Evolutionary conservation across 192 early-diverging fungal species (phyloP).

Genomic region (Backusella macrospora): DNA sequence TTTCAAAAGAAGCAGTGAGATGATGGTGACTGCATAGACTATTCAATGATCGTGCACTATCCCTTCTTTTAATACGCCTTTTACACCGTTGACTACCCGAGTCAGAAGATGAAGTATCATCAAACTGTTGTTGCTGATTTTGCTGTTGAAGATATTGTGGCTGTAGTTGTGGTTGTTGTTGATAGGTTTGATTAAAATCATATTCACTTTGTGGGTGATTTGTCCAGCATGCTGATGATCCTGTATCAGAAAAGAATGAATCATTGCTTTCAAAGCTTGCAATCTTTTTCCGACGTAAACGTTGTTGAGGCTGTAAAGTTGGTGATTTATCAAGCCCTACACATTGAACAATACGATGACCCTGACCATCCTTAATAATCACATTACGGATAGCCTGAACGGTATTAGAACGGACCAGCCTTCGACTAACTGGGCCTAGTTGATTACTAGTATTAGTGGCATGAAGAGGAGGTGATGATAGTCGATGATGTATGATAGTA

Average conservation of each 20-base stretch:
- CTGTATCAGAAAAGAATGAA: neutral
- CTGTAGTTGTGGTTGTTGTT: neutral
- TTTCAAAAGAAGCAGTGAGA: neutral
- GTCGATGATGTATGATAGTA: constrained; percentile 2
- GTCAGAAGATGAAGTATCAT: constrained; percentile 19
- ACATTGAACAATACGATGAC: constrained; percentile 20
- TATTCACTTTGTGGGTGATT: neutral
- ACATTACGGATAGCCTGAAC: constrained; percentile 7
- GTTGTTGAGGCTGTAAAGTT: neutral
- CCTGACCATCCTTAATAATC: constrained; percentile 19
- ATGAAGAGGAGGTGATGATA: neutral
- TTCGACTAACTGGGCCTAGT: neutral
- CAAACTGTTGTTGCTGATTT: neutral
- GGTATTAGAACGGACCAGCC: constrained; percentile 15
- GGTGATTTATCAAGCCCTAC: constrained; percentile 4
- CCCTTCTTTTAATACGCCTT: constrained; percentile 13
- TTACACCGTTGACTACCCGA: constrained; percentile 9
- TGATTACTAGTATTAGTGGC: neutral
- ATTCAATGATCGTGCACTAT: constrained; percentile 20
- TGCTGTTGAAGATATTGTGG: neutral
- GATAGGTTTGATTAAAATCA: too few species aligned
- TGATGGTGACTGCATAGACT: neutral
- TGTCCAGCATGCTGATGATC: neutral
- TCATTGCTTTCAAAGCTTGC: constrained; percentile 17
- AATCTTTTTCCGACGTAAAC: neutral